Percentiles rank a stretch among this genome's conserved stretches.
Evolutionary conservation across 1,139 yeast species (phyloP).

Genomic region (Pichia sp.): DNA sequence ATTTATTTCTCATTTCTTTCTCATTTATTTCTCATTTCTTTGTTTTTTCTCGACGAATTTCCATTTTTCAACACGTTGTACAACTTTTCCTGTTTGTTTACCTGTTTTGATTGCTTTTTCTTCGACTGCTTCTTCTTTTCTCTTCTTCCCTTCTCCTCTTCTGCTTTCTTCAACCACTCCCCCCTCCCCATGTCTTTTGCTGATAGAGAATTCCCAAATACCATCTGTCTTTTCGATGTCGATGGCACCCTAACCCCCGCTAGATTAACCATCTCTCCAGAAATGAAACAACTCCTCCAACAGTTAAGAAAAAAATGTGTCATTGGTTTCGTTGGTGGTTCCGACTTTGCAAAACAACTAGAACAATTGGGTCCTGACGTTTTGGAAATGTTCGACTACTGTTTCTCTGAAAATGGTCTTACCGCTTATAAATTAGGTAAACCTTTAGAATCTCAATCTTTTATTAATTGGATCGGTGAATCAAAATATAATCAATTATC

Average conservation of each 20-base stretch:
- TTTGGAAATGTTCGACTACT: constrained; percentile 80
- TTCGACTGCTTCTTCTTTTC: not conserved
- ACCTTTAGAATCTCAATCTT: constrained; percentile 84
- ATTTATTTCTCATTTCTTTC: too few species aligned
- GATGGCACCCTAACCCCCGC: constrained; percentile 99
- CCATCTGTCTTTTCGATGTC: constrained; percentile 85
- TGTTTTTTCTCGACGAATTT: not conserved
- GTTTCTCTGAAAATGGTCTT: constrained; percentile 95
- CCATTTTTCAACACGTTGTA: too few species aligned
- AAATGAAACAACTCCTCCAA: constrained; percentile 64
- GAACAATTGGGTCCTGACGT: constrained; percentile 88
- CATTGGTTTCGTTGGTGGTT: constrained; percentile 97
- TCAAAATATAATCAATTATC: constrained; percentile 86
- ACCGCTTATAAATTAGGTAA: constrained; percentile 92
- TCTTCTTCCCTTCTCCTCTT: not conserved
- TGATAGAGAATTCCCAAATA: constrained; percentile 49
- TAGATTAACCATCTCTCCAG: constrained; percentile 73
- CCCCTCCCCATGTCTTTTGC: constrained; percentile 41
- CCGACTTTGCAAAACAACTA: constrained; percentile 87
- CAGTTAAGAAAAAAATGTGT: constrained; percentile 85
- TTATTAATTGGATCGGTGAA: constrained; percentile 93
- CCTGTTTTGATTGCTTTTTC: not conserved
- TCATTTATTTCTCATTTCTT: not conserved
- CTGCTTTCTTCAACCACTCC: not conserved
- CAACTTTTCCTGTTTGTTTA: too few species aligned